Conservation (phyloP, 805 yeast species). For the Candida coquimbonensis region DNA sequence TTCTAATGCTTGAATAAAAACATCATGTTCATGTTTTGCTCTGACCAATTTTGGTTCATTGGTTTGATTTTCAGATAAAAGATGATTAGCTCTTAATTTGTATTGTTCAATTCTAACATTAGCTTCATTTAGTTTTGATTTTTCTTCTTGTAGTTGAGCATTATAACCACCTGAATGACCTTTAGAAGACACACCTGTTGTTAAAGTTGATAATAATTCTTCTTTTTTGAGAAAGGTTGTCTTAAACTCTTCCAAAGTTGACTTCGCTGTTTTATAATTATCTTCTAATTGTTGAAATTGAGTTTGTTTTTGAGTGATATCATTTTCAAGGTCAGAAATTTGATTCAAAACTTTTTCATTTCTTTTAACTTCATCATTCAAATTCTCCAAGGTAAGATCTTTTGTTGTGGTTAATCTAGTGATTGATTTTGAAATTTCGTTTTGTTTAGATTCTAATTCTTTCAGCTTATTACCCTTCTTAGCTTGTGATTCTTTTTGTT, state of each 20-base stretch:
- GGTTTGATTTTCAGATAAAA: conserved; percentile 41
- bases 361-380: conserved; percentile 44
- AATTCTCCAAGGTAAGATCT: conserved; percentile 50
- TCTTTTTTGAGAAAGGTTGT: conserved; percentile 51
- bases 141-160: conserved; percentile 61
- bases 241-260: conserved; percentile 37
- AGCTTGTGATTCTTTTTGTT: conserved; percentile 48
- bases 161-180: conserved; percentile 73
- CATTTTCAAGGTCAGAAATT: conserved; percentile 27
- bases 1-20: conserved; percentile 36
- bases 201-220: conserved; percentile 71
- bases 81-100: conserved; percentile 49
- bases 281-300: conserved; percentile 35
- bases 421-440: conserved; percentile 48
- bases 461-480: conserved; percentile 54
- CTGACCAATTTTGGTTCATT: conserved; percentile 41
- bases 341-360: conserved; percentile 27
- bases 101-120: conserved; percentile 53
- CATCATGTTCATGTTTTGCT: conserved; percentile 45
- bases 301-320: conserved; percentile 30
- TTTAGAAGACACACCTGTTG: conserved; percentile 84
- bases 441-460: conserved; percentile 52
- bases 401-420: conserved; percentile 63
- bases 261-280: conserved; percentile 38
- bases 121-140: conserved; percentile 45